A percentile compares a stretch with the other conserved stretches of the same genome.
Evolutionary conservation across 2,329 filamentous ascomycete species (phyloP).

Genomic region (Verticillium isaacii): DNA sequence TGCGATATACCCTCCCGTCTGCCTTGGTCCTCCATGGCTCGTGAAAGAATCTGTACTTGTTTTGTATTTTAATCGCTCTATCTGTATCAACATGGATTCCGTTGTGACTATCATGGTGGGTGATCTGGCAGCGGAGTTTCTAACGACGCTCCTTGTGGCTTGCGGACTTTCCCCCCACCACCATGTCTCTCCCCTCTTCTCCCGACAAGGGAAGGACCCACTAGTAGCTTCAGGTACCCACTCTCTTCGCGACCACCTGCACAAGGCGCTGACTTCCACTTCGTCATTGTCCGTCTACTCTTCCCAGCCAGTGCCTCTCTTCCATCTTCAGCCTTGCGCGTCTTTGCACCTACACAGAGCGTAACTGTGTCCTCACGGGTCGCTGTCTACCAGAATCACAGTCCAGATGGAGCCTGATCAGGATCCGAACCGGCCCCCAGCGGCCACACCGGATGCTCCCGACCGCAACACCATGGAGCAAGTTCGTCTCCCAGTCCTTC

Average conservation of each 20-base stretch:
- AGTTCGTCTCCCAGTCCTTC: slow-evolving; percentile 26
- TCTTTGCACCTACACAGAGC: neutral
- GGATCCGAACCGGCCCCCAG: slow-evolving; percentile 27
- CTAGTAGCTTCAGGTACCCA: neutral
- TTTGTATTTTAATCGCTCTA: neutral
- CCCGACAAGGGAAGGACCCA: neutral
- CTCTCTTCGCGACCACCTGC: neutral
- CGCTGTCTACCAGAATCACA: neutral
- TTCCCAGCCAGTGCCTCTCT: neutral
- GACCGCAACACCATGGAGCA: slow-evolving; percentile 57
- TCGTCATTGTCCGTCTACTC: neutral
- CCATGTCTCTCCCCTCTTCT: neutral
- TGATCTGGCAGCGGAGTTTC: neutral
- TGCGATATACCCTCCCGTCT: neutral
- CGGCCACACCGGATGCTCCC: slow-evolving; percentile 43
- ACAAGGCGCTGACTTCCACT: neutral
- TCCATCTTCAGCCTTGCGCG: slow-evolving; percentile 1
- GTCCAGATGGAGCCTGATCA: slow-evolving; percentile 40
- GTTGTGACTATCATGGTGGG: neutral
- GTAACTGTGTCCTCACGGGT: neutral
- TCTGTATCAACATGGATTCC: neutral
- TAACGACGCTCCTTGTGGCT: neutral
- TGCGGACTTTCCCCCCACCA: neutral
- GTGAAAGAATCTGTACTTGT: neutral
- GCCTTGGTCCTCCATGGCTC: neutral